These are phyloP conservation scores for Ciborinia camelliae DNA, from an alignment of 2,329 filamentous ascomycete species.

Conservation along the genomic window DNA sequence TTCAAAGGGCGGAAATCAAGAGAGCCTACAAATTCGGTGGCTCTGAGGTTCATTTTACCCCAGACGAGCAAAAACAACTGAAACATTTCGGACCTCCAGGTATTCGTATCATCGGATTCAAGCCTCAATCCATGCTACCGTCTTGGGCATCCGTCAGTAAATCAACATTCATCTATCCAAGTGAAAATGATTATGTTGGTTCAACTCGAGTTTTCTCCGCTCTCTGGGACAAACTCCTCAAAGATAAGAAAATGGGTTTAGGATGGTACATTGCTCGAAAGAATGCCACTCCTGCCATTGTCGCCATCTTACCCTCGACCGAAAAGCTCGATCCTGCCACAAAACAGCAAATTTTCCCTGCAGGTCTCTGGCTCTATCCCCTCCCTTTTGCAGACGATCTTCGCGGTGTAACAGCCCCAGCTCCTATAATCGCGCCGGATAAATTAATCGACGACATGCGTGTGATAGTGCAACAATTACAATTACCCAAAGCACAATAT, in stretches of 20 bases:
- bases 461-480: slow-evolving; percentile 66
- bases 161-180: slow-evolving; percentile 90
- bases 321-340: slow-evolving; percentile 62
- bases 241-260: slow-evolving; percentile 75
- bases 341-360: slow-evolving; percentile 68
- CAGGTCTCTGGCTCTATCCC: slow-evolving; percentile 84
- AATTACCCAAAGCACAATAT: slow-evolving; percentile 81
- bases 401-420: slow-evolving; percentile 61
- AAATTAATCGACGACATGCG: slow-evolving; percentile 78
- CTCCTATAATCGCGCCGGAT: slow-evolving; percentile 59
- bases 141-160: slow-evolving; percentile 84
- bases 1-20: slow-evolving; percentile 77
- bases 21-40: slow-evolving; percentile 97
- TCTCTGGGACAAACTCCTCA: slow-evolving; percentile 80
- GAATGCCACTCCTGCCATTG: slow-evolving; percentile 76
- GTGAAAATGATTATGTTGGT: slow-evolving; percentile 83
- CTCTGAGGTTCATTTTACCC: slow-evolving; percentile 79
- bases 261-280: slow-evolving; percentile 85
- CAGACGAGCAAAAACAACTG: slow-evolving; percentile 76
- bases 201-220: slow-evolving; percentile 92
- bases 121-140: slow-evolving; percentile 69
- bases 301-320: slow-evolving; percentile 75
- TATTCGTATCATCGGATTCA: slow-evolving; percentile 92
- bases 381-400: slow-evolving; percentile 89
- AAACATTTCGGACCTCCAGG: slow-evolving; percentile 77